These are phyloP conservation scores for Spizellomyces sp. DNA, from an alignment of 192 early-diverging fungal species.

Conservation along the genomic window DNA sequence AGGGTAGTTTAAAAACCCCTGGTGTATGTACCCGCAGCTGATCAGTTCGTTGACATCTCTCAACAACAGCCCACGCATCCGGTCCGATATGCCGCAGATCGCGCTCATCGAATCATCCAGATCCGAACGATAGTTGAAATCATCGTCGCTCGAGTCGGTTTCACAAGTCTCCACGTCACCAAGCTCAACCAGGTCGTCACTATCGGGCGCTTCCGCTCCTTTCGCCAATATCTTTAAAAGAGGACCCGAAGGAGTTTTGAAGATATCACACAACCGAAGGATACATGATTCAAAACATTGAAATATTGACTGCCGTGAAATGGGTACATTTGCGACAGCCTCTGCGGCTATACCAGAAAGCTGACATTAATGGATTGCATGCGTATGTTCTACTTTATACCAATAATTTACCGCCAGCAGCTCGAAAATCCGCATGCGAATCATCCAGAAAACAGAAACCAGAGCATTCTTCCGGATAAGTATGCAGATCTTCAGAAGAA, in stretches of 20 bases:
- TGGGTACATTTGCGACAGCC: background rate
- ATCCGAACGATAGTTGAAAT: no score
- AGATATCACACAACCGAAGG: background rate
- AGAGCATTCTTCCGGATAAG: background rate
- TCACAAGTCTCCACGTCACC: no score
- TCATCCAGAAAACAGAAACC: background rate
- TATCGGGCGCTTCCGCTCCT: no score
- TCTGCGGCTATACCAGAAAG: background rate
- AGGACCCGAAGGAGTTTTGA: background rate
- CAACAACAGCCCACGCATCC: background rate
- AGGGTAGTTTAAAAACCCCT: no score
- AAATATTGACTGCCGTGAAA: background rate
- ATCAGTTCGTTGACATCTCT: background rate
- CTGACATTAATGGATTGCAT: background rate
- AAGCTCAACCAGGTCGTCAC: no score
- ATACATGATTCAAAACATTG: background rate
- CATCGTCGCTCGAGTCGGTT: no score
- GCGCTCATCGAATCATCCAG: no score
- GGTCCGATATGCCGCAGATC: background rate
- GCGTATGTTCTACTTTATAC: background rate
- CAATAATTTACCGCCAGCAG: background rate
- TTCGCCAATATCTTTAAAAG: background rate
- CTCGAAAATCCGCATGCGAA: background rate
- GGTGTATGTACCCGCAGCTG: background rate
- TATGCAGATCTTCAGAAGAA: background rate